These are phyloP conservation scores for Petunia axillaris DNA, from an alignment of 257 asterid genomes.

Conservation along the genomic window DNA sequence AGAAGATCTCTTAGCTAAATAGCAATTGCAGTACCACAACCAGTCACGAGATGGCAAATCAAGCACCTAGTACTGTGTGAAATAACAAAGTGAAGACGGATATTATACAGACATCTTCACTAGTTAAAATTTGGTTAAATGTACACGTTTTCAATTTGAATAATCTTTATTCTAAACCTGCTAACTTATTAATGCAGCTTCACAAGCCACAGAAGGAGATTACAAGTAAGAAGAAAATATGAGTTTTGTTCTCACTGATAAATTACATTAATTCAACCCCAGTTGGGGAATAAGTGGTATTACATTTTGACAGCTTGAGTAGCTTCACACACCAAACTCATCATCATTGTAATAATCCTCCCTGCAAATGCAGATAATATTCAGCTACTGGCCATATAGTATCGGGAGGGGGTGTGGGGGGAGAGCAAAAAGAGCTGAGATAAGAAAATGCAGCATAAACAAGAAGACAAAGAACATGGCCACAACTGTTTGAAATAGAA, in stretches of 20 bases:
- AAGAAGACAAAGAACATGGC: background rate
- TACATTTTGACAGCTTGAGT: background rate
- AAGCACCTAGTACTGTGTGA: background rate
- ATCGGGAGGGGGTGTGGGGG: background rate
- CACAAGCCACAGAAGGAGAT: background rate
- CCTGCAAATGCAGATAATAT: constrained; percentile 46
- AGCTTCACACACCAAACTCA: constrained; percentile 26
- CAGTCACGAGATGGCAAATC: no score
- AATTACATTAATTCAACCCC: background rate
- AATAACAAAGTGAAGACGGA: background rate
- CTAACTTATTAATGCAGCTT: background rate
- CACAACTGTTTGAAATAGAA: background rate
- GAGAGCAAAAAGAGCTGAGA: background rate
- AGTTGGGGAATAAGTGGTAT: background rate
- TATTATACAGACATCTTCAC: background rate
- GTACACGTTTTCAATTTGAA: background rate
- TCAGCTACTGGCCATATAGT: constrained; percentile 4
- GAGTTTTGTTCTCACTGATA: background rate
- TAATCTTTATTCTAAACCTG: background rate
- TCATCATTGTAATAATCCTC: constrained; percentile 49
- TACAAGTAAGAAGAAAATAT: background rate
- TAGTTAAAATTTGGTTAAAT: background rate
- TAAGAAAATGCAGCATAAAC: background rate
- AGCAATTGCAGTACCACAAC: no score
- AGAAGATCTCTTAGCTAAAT: no score